Base-by-base conservation (phyloP, 2,329 filamentous ascomycete genomes). In the Fusarium duplospermum region DNA sequence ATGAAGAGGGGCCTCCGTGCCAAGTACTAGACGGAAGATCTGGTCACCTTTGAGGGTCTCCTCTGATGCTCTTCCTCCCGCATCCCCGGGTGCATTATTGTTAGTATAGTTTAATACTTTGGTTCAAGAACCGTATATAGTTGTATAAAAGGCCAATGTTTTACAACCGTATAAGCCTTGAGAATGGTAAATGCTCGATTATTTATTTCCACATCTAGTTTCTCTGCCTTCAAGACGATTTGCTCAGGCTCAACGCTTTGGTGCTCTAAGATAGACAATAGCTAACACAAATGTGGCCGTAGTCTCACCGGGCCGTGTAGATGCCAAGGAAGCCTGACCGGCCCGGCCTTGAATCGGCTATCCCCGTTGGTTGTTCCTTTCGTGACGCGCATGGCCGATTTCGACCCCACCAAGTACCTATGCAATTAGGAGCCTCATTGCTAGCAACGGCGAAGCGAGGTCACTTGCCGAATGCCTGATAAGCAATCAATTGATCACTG, bases 1-100 rank as follows among this genome's bases (percentile, higher is more conserved):
- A 31, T 33, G 11, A 73, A 64, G 54, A 57, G 69, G 16, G 65
- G 24, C 4, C 47, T 69, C n/a, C 62, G 69, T 6, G 20, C 31
- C 27, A 31, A 33, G 18, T 18, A 57, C 35, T 63, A 52, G 45
- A n/a, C 70, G 56, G 57, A 66, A 56, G 24, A 35, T 57, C 18
- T 38, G 57, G 24, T 11, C 18, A n/a, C 47, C 47, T 29, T 31
- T 13, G 27, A 52, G 27, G 27, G 24, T n/a, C 29, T 50, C 22
- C 2, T 52, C 18, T 54, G 18, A 31, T 31, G 27, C 10, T 13
- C 8, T 54, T 54, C 11, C 47, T n/a, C 7, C 4, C 9, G 27
- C 18, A 33, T 20, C 27, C 1, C 6, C 1, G 27, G 50, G 6
- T 33, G 50, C 13, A 31, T 33, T 20, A 7, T 54, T 33, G 18